Percentiles rank a stretch among this genome's conserved stretches.
Evolutionary conservation across 139 green algal species (phyloP).

Genomic region (Volvox reticuliferus): DNA sequence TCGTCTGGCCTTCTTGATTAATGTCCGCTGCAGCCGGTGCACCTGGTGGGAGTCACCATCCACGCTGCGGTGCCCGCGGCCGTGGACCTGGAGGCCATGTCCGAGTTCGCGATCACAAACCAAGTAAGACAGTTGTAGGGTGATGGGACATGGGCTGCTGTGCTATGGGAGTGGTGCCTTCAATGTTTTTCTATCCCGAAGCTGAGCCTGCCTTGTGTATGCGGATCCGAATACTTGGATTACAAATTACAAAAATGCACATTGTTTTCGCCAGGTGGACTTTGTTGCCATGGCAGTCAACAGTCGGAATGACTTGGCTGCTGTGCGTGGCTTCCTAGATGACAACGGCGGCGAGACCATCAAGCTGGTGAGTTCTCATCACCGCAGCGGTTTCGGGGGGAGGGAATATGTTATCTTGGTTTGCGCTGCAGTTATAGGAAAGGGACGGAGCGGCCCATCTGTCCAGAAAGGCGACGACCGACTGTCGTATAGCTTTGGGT

Average conservation of each 20-base stretch:
- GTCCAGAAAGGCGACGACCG: no score
- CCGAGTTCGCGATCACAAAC: constrained; percentile 62
- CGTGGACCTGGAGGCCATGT: constrained; percentile 66
- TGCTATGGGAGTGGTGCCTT: no score
- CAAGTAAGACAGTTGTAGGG: background rate
- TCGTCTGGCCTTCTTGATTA: background rate
- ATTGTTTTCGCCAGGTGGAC: constrained; percentile 48
- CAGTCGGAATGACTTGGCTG: constrained; percentile 45
- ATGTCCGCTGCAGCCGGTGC: constrained; percentile 13
- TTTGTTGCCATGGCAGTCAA: constrained; percentile 58
- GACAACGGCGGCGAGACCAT: constrained; percentile 54
- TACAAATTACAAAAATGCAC: no score
- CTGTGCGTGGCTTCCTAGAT: constrained; percentile 56
- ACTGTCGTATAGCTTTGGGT: no score
- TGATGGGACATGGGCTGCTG: no score
- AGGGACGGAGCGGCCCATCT: no score
- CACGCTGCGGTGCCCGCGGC: constrained; percentile 49
- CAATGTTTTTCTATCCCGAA: no score
- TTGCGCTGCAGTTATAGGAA: no score
- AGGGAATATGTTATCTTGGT: no score
- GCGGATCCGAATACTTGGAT: no score
- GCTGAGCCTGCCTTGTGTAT: no score
- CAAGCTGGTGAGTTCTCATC: constrained; percentile 20
- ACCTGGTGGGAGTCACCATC: constrained; percentile 64
- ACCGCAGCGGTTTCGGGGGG: no score